A percentile compares a stretch with the other conserved stretches of the same genome.
Evolutionary conservation across 805 yeast genomes (phyloP).

Genomic region (Barnettozyma pratensis): DNA sequence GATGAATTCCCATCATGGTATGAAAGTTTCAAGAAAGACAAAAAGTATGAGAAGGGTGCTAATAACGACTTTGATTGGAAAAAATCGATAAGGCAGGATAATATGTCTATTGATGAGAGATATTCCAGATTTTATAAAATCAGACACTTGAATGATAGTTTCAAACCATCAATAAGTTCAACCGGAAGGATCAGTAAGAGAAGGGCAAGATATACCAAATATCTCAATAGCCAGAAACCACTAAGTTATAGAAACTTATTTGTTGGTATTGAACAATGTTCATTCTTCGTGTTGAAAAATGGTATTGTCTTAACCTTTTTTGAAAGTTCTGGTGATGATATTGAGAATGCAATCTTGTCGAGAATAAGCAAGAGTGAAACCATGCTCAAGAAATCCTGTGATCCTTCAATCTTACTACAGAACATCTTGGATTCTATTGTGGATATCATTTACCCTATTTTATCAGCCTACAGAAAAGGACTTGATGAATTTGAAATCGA

Average conservation of each 20-base stretch:
- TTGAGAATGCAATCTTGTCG: slow-evolving; percentile 46
- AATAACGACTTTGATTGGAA: too few relatives aligned
- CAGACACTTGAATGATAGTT: slow-evolving; percentile 30
- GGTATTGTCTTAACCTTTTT: slow-evolving; percentile 50
- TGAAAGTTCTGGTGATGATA: slow-evolving; percentile 49
- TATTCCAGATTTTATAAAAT: slow-evolving; percentile 22
- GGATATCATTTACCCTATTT: slow-evolving; percentile 48
- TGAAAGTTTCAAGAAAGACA: not conserved
- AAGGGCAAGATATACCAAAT: slow-evolving; percentile 9
- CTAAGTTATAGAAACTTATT: slow-evolving; percentile 35
- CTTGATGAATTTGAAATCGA: slow-evolving; percentile 47
- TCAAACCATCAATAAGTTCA: slow-evolving; percentile 18
- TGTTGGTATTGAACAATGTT: slow-evolving; percentile 53
- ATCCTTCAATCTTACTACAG: slow-evolving; percentile 47
- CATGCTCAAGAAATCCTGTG: slow-evolving; percentile 44
- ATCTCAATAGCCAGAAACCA: slow-evolving; percentile 40
- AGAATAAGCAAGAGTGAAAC: slow-evolving; percentile 43
- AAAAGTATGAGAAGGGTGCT: not conserved
- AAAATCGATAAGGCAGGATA: not conserved
- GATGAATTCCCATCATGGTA: slow-evolving; percentile 1
- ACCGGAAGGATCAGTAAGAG: slow-evolving; percentile 7
- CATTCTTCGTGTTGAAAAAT: slow-evolving; percentile 40
- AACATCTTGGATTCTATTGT: slow-evolving; percentile 51
- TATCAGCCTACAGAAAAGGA: slow-evolving; percentile 45
- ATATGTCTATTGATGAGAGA: slow-evolving; percentile 13